These are phyloP conservation scores for Theileria parva DNA, from an alignment of 169 alveolate species.

Conservation along the genomic window DNA sequence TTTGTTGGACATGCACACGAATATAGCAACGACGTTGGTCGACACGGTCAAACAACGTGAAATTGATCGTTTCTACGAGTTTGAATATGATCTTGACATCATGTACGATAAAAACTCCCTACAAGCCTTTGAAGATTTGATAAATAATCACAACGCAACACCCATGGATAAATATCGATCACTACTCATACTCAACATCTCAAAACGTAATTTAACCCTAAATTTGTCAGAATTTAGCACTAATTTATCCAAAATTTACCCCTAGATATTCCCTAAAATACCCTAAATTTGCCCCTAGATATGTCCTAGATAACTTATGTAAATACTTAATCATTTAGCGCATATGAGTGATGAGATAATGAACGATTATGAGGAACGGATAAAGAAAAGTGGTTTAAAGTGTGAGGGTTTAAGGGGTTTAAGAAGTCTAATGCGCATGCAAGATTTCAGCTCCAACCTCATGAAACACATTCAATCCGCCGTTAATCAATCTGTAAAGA, in stretches of 20 bases:
- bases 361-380: constrained; percentile 61
- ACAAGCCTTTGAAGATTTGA: constrained; percentile 71
- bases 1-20: constrained; percentile 81
- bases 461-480: constrained; percentile 66
- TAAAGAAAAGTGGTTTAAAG: constrained; percentile 55
- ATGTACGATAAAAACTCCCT: constrained; percentile 68
- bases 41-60: constrained; percentile 80
- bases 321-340: no score
- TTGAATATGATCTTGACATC: constrained; percentile 74
- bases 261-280: background rate
- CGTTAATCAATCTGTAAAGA: constrained; percentile 42
- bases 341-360: constrained; percentile 29
- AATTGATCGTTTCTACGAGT: constrained; percentile 75
- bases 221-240: no score
- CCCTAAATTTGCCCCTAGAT: no score
- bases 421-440: constrained; percentile 63
- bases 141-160: constrained; percentile 60
- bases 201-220: constrained; percentile 24
- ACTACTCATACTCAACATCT: constrained; percentile 62
- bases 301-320: background rate
- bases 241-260: background rate
- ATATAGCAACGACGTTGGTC: constrained; percentile 79
- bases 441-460: constrained; percentile 55
- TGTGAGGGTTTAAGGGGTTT: constrained; percentile 48
- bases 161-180: constrained; percentile 71